Conservation (phyloP, 1,139 yeast species). For the Pneumocystis wakefieldiae region DNA sequence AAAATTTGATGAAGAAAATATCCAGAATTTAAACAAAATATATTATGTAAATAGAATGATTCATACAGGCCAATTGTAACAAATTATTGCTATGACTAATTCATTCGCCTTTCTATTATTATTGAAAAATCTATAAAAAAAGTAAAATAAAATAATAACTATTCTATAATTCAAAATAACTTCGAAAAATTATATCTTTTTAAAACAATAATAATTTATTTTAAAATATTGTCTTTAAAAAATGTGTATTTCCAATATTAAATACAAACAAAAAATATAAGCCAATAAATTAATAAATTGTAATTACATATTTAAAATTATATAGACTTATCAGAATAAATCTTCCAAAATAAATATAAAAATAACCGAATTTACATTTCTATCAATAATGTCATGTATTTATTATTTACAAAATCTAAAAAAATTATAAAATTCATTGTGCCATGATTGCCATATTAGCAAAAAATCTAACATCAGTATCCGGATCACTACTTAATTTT, state of each 20-base stretch:
- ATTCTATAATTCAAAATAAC: background rate
- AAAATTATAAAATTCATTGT: background rate
- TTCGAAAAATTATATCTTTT: too few relatives aligned
- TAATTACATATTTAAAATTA: background rate
- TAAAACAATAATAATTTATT: too few relatives aligned
- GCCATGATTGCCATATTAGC: constrained; percentile 39
- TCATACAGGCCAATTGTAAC: background rate
- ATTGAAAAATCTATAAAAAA: background rate
- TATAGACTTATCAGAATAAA: too few relatives aligned
- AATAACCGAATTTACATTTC: background rate
- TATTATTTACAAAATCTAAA: background rate
- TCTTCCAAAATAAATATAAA: background rate
- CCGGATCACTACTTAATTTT: constrained; percentile 53
- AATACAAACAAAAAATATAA: background rate
- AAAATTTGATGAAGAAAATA: too few relatives aligned
- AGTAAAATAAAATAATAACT: background rate
- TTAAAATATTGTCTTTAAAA: too few relatives aligned
- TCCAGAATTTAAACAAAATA: background rate
- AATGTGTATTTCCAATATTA: too few relatives aligned
- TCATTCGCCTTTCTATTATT: background rate
- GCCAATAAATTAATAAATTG: background rate
- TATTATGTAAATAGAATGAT: background rate
- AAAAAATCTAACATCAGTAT: constrained; percentile 79
- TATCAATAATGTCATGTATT: background rate
- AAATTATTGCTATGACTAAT: background rate